Evolutionary conservation across 495 filamentous ascomycete genomes (phyloP).

Genomic region (Neurospora africana): DNA sequence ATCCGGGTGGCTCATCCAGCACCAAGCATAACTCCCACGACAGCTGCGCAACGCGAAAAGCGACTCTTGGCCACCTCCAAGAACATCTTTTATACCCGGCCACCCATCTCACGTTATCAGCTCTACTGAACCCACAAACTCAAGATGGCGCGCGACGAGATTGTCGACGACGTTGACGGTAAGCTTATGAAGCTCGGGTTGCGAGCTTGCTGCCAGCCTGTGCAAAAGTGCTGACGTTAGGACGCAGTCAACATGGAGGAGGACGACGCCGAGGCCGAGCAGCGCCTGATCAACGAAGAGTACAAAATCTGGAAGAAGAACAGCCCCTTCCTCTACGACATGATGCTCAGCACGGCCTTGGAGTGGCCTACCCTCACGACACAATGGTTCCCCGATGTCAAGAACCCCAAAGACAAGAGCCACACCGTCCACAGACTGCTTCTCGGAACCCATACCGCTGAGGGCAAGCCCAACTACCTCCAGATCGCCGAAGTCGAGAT

Average conservation of each 20-base stretch:
- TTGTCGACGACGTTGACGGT: constrained; percentile 46
- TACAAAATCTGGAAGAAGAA: constrained; percentile 99
- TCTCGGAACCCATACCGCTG: constrained; percentile 89
- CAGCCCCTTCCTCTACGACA: constrained; percentile 92
- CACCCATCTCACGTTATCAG: background rate
- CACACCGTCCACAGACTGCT: constrained; percentile 83
- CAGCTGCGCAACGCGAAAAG: background rate
- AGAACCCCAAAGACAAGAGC: constrained; percentile 72
- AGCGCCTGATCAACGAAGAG: constrained; percentile 95
- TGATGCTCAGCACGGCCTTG: constrained; percentile 84
- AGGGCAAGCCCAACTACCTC: constrained; percentile 79
- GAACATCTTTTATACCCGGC: background rate
- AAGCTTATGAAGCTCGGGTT: constrained; percentile 5
- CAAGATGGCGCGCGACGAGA: constrained; percentile 34
- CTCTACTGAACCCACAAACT: background rate
- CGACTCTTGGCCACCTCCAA: background rate
- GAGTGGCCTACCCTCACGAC: constrained; percentile 97
- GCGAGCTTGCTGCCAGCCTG: background rate
- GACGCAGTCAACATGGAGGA: constrained; percentile 43
- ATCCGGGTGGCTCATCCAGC: background rate
- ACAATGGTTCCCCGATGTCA: constrained; percentile 96
- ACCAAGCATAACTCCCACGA: background rate
- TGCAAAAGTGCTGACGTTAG: background rate
- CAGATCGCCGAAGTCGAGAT: constrained; percentile 90
- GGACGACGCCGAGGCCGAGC: constrained; percentile 56